Conservation (phyloP, 192 early-diverging fungal species). For the Linnemannia exigua region DNA sequence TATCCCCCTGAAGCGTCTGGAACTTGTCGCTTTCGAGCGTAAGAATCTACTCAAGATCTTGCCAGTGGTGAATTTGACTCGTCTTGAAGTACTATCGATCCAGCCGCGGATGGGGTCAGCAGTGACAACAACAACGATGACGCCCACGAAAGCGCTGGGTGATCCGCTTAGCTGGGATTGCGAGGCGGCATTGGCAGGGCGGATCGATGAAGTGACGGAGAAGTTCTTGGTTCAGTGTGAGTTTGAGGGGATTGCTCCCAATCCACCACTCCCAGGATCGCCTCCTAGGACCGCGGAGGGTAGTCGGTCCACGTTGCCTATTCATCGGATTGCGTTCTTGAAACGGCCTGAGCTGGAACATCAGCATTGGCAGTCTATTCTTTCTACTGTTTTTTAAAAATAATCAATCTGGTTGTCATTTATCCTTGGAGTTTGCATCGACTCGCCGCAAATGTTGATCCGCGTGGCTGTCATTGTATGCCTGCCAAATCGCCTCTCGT, state of each 20-base stretch:
- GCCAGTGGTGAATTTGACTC: not conserved
- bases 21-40: not conserved
- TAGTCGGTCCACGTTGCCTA: not conserved
- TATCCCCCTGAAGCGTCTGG: not conserved
- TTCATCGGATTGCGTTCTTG: not conserved
- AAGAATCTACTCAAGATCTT: not conserved
- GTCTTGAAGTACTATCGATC: not conserved
- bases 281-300: not conserved
- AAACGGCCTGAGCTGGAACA: not conserved
- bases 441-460: too few relatives aligned
- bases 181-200: not conserved
- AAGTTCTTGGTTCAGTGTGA: not conserved
- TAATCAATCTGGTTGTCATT: too few relatives aligned
- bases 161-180: too few relatives aligned
- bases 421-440: too few relatives aligned
- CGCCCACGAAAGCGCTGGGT: not conserved
- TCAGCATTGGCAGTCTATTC: conserved; percentile 2
- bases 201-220: not conserved
- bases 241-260: too few relatives aligned
- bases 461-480: too few relatives aligned
- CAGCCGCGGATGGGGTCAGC: not conserved
- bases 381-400: not conserved
- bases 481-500: too few relatives aligned
- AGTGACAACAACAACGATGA: not conserved
- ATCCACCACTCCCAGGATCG: too few relatives aligned